Evolutionary conservation across 306 rosid genomes (phyloP), one percentile per base, ranked within the genome.

Genomic region (Vigna unguiculata): DNA sequence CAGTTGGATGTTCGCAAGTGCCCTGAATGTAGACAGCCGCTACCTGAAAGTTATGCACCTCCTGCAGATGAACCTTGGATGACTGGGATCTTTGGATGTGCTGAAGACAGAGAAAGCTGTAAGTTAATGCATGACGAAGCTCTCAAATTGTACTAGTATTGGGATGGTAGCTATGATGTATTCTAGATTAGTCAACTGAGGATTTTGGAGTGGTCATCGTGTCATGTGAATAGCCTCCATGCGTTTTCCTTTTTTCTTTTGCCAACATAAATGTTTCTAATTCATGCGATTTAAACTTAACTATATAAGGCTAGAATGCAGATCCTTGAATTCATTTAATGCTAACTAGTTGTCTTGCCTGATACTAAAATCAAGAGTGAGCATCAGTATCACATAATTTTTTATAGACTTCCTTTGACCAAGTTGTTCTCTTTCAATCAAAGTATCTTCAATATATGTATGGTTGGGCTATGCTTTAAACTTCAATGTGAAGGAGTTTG

Each of bases 51-150:
- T 86, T 96, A 86, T 86, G 80, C 96, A 62, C 95, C 96, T 43
- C 98, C 93, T 40, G 91, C 93, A 1, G 96, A 96, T 82, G 99
- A 96, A 78, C 98, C 97, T 58, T 96, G 98, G 99, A 91, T 87
- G 52, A 92, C 99, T 81, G 97, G 94, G 81, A 96, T 93, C 71
- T 96, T 90, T 74, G 98, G 90, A 53, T 95, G 99, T 47, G 74
- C 85, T 19, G 96, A 95, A 85, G 99, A 95, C 78, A 84, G 86
- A 60, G 94, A 91, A 48, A 96, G 97, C 79, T 91, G 98, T 95
- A 89, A 90, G 99, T 88, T 68, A 69, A 81, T 59, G 57, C 48
- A 48, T 69, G 69, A 74, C 32, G 55, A 69, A 43, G 32, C 71
- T 65, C 82, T 46, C 21, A 48, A 34, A 25, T 38, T 51, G n/a